Evolutionary conservation across 2,329 filamentous ascomycete species (phyloP).

Genomic region (Shiraia sp.): DNA sequence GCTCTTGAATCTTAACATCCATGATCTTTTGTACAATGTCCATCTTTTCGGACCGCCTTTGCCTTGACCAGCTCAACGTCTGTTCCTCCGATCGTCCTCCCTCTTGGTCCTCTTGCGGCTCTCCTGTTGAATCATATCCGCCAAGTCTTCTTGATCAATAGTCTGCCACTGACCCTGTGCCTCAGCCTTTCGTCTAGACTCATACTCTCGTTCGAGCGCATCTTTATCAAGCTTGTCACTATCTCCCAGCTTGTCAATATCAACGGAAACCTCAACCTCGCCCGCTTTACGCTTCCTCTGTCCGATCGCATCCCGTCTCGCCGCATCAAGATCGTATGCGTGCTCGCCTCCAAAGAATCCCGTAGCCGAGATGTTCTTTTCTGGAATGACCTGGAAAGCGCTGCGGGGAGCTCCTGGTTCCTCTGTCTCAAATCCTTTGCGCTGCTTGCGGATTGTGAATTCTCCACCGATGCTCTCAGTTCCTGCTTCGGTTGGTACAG

Average conservation of each 20-base stretch:
- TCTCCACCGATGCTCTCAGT: conserved; percentile 81
- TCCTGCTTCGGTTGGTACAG: conserved; percentile 78
- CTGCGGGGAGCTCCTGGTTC: conserved; percentile 71
- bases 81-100: conserved; percentile 75
- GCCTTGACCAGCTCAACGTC: conserved; percentile 44
- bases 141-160: conserved; percentile 85
- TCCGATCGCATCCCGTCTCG: conserved; percentile 66
- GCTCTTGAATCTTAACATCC: conserved; percentile 17
- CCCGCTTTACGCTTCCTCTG: conserved; percentile 89
- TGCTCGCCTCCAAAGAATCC: conserved; percentile 97
- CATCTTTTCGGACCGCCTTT: conserved; percentile 10
- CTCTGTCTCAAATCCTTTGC: conserved; percentile 81
- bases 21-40: conserved; percentile 28
- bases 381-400: conserved; percentile 87
- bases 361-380: conserved; percentile 80
- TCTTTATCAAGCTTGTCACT: conserved; percentile 83
- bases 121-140: conserved; percentile 94
- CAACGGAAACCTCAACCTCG: conserved; percentile 90
- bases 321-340: conserved; percentile 80
- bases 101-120: conserved; percentile 87
- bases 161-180: conserved; percentile 66
- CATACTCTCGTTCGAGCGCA: conserved; percentile 78
- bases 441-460: conserved; percentile 87
- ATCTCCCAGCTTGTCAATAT: conserved; percentile 76
- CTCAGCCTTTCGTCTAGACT: conserved; percentile 68